phyloP scores from a whole-genome alignment of 2,329 filamentous ascomycete species.

The Leptographium procerum region DNA sequence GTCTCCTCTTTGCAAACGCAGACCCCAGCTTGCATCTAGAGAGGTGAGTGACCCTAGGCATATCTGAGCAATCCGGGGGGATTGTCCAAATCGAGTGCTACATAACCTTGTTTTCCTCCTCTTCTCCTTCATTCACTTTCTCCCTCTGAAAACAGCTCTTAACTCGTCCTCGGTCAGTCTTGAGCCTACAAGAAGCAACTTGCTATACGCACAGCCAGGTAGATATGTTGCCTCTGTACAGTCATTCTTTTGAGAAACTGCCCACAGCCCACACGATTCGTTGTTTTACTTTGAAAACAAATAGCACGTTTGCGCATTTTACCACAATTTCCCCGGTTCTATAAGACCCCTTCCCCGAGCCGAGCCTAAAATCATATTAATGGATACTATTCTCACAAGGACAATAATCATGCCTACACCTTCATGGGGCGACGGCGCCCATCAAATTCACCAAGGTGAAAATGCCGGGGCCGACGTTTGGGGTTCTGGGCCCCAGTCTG shows the following conservation, averaged over 20 bases:
- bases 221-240: neutral
- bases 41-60: neutral
- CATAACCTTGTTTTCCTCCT: too few species aligned
- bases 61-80: too few species aligned
- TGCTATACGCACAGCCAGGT: neutral
- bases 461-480: neutral
- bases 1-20: neutral
- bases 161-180: neutral
- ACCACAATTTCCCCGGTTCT: neutral
- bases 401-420: neutral
- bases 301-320: neutral
- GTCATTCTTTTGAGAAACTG: neutral
- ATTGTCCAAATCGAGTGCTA: too few species aligned
- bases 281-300: neutral
- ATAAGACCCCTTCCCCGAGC: neutral
- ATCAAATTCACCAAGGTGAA: neutral
- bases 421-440: neutral
- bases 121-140: neutral
- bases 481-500: neutral
- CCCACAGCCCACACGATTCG: neutral
- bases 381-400: neutral
- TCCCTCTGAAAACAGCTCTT: neutral
- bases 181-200: neutral
- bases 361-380: neutral
- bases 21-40: neutral